Percentiles rank a stretch among this genome's conserved stretches.
phyloP scores from a whole-genome alignment of 1,284 basidiomycete genomes.

The Leccinum fuscescens region DNA sequence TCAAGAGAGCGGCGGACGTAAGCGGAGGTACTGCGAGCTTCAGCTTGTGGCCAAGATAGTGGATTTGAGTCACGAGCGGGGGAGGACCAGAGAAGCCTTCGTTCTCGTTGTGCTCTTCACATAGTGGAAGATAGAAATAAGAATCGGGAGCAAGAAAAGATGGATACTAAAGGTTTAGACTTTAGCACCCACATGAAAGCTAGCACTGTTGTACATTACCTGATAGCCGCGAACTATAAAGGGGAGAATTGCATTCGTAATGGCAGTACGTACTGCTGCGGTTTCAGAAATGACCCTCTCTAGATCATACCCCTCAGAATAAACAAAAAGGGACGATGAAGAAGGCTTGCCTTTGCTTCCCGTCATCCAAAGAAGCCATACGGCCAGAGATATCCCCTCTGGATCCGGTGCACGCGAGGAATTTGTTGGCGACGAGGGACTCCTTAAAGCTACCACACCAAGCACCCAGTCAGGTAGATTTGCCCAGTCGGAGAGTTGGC shows the following conservation, averaged over 20 bases:
- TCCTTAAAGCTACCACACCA: constrained; percentile 22
- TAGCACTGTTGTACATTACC: constrained; percentile 28
- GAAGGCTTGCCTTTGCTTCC: constrained; percentile 41
- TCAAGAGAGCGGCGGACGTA: constrained; percentile 39
- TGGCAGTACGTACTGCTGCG: constrained; percentile 19
- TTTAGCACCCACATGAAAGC: constrained; percentile 1
- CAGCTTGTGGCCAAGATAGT: constrained; percentile 42
- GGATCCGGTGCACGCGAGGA: constrained; percentile 25
- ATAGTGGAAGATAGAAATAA: constrained; percentile 40
- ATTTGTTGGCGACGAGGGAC: constrained; percentile 3
- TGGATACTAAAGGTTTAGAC: constrained; percentile 36
- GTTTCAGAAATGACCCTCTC: constrained; percentile 23
- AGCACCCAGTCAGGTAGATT: constrained; percentile 30
- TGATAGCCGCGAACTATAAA: constrained; percentile 36
- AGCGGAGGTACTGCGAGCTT: constrained; percentile 40
- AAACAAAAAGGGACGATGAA: background rate
- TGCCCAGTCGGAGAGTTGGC: constrained; percentile 48
- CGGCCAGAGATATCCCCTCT: constrained; percentile 41
- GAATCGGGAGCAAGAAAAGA: constrained; percentile 40
- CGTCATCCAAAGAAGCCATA: constrained; percentile 61
- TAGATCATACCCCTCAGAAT: constrained; percentile 20
- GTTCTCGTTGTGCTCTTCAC: constrained; percentile 22
- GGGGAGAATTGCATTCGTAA: constrained; percentile 32
- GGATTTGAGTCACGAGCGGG: constrained; percentile 33
- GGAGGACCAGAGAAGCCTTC: constrained; percentile 30